These are phyloP conservation scores for Eimeria falciformis DNA, from an alignment of 169 alveolate species.

Conservation along the genomic window DNA sequence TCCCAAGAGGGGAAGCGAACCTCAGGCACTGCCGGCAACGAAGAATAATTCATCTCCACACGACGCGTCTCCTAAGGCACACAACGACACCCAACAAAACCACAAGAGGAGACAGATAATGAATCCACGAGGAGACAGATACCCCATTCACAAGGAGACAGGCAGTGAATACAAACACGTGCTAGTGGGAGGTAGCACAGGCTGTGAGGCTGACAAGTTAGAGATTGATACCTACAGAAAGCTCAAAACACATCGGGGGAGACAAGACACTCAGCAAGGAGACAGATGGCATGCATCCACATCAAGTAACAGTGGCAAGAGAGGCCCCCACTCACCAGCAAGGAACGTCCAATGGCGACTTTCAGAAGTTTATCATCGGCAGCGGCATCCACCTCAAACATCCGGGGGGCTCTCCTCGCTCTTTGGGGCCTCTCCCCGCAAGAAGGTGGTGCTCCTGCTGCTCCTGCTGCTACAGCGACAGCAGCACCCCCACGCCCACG, in stretches of 20 bases:
- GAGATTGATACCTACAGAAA: background rate
- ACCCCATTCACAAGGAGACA: constrained; percentile 74
- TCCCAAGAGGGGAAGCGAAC: constrained; percentile 31
- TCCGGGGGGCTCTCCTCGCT: constrained; percentile 70
- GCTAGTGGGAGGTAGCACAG: background rate
- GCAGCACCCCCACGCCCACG: constrained; percentile 24
- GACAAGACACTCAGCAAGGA: no score
- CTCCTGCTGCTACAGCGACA: constrained; percentile 8
- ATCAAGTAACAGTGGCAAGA: background rate
- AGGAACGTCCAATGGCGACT: constrained; percentile 86
- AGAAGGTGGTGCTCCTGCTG: constrained; percentile 27
- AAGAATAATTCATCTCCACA: constrained; percentile 65
- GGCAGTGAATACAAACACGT: background rate
- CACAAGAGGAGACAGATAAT: background rate
- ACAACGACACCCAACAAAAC: background rate
- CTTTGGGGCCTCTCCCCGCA: constrained; percentile 73
- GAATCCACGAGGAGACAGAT: background rate
- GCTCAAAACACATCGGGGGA: no score
- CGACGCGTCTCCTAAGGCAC: constrained; percentile 62
- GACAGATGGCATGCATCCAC: background rate
- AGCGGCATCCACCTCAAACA: constrained; percentile 67
- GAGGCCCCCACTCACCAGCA: constrained; percentile 77
- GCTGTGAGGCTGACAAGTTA: background rate
- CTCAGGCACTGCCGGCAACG: constrained; percentile 64
- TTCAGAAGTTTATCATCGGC: constrained; percentile 68